Evolutionary conservation across 352 stramenopile genomes (phyloP).

Genomic region (Pythium vanterpoolii): DNA sequence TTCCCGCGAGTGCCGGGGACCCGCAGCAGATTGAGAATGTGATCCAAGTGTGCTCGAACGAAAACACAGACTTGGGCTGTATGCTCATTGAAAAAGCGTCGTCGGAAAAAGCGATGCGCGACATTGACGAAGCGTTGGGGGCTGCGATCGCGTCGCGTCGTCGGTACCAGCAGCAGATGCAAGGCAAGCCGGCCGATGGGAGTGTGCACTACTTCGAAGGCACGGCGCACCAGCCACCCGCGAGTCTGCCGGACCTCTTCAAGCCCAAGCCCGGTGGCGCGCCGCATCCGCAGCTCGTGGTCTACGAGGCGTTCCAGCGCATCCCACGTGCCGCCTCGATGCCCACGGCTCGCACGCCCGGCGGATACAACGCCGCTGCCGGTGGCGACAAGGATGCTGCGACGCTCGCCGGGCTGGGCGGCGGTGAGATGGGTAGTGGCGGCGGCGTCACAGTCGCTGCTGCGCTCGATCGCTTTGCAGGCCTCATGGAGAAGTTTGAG

Average conservation of each 20-base stretch:
- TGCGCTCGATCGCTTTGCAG: slow-evolving; percentile 78
- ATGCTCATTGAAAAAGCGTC: slow-evolving; percentile 99
- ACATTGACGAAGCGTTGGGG: slow-evolving; percentile 96
- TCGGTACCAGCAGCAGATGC: slow-evolving; percentile 82
- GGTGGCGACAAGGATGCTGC: slow-evolving; percentile 17
- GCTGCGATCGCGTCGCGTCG: slow-evolving; percentile 79
- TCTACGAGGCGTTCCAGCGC: slow-evolving; percentile 98
- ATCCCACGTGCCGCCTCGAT: slow-evolving; percentile 91
- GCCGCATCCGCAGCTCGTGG: slow-evolving; percentile 90
- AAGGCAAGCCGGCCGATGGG: slow-evolving; percentile 68
- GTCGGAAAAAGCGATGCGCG: slow-evolving; percentile 97
- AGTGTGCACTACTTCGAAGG: slow-evolving; percentile 79
- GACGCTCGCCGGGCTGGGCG: slow-evolving; percentile 21
- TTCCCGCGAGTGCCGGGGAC: slow-evolving; percentile 83
- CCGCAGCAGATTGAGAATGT: slow-evolving; percentile 95
- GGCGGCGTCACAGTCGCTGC: slow-evolving; percentile 64
- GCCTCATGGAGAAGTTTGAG: slow-evolving; percentile 84
- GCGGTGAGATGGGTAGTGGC: slow-evolving; percentile 4
- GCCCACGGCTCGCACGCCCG: slow-evolving; percentile 57
- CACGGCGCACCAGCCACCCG: slow-evolving; percentile 54
- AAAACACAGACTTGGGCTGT: slow-evolving; percentile 99
- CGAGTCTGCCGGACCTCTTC: slow-evolving; percentile 91
- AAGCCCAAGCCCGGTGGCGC: slow-evolving; percentile 93
- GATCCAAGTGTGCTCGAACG: slow-evolving; percentile 95
- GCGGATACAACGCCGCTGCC: slow-evolving; percentile 26